A percentile compares a stretch with the other conserved stretches of the same genome.
Evolutionary conservation across 768 basidiomycete species (phyloP).

Genomic region (Mycena galericulata): DNA sequence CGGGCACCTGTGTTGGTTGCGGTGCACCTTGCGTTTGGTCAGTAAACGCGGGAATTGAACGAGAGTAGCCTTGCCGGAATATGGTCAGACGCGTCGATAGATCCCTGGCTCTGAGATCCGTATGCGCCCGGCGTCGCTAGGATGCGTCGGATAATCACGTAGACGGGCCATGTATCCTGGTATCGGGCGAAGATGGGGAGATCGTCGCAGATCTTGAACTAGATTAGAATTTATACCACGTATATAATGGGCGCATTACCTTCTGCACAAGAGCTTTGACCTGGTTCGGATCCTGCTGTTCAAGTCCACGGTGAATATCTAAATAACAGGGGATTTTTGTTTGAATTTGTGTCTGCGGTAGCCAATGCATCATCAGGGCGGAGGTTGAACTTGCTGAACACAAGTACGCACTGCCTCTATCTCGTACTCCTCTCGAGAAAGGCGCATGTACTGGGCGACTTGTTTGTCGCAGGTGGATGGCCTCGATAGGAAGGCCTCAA

Average conservation of each 20-base stretch:
- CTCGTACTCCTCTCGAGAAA: not conserved
- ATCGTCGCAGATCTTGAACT: not conserved
- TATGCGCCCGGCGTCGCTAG: not conserved
- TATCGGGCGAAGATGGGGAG: not conserved
- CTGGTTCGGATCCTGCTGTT: not conserved
- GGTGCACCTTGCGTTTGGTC: not conserved
- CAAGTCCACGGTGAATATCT: not conserved
- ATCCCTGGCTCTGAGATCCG: not conserved
- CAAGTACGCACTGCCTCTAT: not conserved
- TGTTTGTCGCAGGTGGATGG: not conserved
- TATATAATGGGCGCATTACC: not conserved
- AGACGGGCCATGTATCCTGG: constrained; percentile 5
- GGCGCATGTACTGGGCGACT: constrained; percentile 2
- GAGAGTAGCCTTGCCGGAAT: too few relatives aligned
- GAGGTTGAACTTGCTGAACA: not conserved
- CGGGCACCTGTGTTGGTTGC: constrained; percentile 3
- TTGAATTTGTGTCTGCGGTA: not conserved
- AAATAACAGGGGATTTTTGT: not conserved
- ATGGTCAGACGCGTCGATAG: not conserved
- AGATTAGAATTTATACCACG: not conserved
- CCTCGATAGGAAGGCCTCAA: not conserved
- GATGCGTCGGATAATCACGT: not conserved
- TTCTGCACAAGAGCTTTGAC: not conserved
- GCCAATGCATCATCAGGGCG: not conserved
- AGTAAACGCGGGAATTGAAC: not conserved